Evolutionary conservation across 2,329 filamentous ascomycete species (phyloP), one percentile per base, ranked within the genome.

Genomic region (Aspergillus latus): DNA sequence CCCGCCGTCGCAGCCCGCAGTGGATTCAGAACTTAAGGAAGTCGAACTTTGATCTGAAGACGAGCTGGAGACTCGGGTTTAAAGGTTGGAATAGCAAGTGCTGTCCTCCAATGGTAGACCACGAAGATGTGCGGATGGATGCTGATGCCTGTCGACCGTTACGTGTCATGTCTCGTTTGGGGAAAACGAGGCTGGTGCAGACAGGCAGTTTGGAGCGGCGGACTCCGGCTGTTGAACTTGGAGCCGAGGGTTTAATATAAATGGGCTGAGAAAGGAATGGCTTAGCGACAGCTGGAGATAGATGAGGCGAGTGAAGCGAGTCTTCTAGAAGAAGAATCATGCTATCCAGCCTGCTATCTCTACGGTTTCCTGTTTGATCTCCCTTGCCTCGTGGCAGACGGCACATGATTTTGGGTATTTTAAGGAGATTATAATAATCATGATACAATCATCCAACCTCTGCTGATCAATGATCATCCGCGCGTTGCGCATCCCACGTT

Each of bases 101-200:
- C 37, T n/a, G 5, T n/a, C n/a, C 11, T 39, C 39, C 29, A 47
- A 47, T 47, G 29, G 16, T 5, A 13, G 34, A 13, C n/a, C 5
- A 9, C 5, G n/a, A 21, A 28, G 5, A 10, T 6, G 40, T 44
- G 21, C 9, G 29, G 44, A 32, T 7, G 44, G 44, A 47, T 47
- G 29, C 44, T 34, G n/a, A 47, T 47, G 29, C 44, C 21, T 11
- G 44, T 45, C 43, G 50, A 48, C 64, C 67, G 66, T 70, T 69
- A 69, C 67, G 65, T 70, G 67, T 70, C 68, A 69, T 60, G 50
- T 54, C 66, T 60, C 11, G 57, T 58, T 66, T 65, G 50, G 66
- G 64, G 34, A 37, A 37, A 13, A 11, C 32, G 32, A 34, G 32
- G 32, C 32, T 11, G 10, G 32, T n/a, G 7, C 32, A 11, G 7